Conservation (phyloP, 1,284 basidiomycete genomes). For the Serendipita sp. region DNA sequence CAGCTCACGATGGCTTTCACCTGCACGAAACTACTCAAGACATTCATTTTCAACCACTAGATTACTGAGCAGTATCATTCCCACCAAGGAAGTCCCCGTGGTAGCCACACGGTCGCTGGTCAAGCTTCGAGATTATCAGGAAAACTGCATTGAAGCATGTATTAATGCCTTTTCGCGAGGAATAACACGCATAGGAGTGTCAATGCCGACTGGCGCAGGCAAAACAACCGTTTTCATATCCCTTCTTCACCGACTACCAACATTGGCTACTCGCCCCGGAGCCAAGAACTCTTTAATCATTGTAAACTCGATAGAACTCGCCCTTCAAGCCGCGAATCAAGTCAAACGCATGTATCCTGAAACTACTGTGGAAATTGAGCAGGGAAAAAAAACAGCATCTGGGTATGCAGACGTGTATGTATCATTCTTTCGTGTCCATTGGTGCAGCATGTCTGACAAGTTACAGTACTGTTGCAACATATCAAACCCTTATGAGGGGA, state of each 20-base stretch:
- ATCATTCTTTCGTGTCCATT: constrained; percentile 7
- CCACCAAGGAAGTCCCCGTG: not conserved
- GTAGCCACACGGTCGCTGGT: constrained; percentile 11
- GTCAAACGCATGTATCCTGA: constrained; percentile 54
- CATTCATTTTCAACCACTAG: not conserved
- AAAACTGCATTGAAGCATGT: constrained; percentile 72
- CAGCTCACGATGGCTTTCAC: too few species aligned
- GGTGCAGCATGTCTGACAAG: constrained; percentile 7
- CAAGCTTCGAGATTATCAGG: constrained; percentile 76
- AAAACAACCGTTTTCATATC: constrained; percentile 89
- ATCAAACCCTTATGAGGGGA: constrained; percentile 67
- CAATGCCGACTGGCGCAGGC: constrained; percentile 80
- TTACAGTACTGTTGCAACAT: constrained; percentile 76
- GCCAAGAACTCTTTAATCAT: constrained; percentile 61
- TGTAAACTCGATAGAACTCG: constrained; percentile 80
- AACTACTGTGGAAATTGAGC: constrained; percentile 83
- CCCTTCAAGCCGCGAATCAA: constrained; percentile 71
- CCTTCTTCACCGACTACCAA: constrained; percentile 46
- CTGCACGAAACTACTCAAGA: too few species aligned
- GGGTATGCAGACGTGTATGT: constrained; percentile 75
- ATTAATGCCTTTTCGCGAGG: constrained; percentile 52
- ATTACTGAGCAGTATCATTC: not conserved
- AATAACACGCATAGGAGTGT: constrained; percentile 73
- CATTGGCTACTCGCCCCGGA: constrained; percentile 28
- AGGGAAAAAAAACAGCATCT: constrained; percentile 68